Base-by-base conservation (phyloP, 2,329 filamentous ascomycete species). In the Pseudogymnoascus sp. region DNA sequence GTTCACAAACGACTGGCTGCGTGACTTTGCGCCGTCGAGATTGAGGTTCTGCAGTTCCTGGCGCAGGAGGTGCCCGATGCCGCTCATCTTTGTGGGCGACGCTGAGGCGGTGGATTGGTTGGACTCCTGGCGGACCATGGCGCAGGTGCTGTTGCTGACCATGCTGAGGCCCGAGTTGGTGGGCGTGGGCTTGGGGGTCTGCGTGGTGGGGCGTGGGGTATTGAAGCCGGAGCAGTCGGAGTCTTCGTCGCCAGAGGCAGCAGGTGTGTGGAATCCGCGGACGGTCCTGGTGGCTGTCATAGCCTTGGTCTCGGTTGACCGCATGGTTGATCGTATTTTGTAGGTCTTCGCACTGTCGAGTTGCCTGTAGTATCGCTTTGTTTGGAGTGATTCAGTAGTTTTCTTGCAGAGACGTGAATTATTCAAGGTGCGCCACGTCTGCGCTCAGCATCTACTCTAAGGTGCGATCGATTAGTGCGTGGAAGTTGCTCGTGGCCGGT, bases 41-140 rank as follows among this genome's bases (percentile, higher is more conserved):
- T 83, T 90, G 61, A 97, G 78, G 2, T 87, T 85, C 65, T 96
- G 92, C 63, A 96, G 81, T 31, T 59, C 35, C 71, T 94, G 88
- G 73, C 88, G 80, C 72, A 91, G 91, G 70, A 97, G 78, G 69
- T 88, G 89, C 70, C 90, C 90, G 69, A 97, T 92, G 58, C 91
- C 92, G 64, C 88, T 87, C 31, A 86, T 70, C 59, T 77, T 80
- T 10, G 83, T 82, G 16, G 83, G 65, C 5, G 69, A 68, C 10
- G 23, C 21, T 6, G 60, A 84, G 31, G 31, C 55, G 26, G 74
- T 70, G n/a, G 74, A 76, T 23, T 35, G 31, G 55, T 37, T 59
- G 81, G 65, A 88, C 73, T 61, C 79, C 72, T 6, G 85, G 85
- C 72, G 84, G 87, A 74, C 84, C 86, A 73, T 79, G 26, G 78